A percentile compares a stretch with the other conserved stretches of the same genome.
phyloP scores from a whole-genome alignment of 352 stramenopile species.

The Phytophthora uliginosa region DNA sequence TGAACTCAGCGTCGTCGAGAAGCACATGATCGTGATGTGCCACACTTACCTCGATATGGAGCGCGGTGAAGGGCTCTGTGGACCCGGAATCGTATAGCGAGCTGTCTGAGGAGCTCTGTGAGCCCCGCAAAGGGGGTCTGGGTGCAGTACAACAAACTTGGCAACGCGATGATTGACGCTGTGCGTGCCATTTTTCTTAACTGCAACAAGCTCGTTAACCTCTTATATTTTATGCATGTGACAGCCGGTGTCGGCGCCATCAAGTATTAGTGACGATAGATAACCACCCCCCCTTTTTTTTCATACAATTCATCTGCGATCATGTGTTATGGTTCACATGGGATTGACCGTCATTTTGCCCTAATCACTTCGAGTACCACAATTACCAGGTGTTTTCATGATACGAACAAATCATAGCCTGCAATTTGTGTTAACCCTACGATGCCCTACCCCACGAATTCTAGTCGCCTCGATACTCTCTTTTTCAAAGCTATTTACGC shows the following conservation, averaged over 20 bases:
- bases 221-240: not conserved
- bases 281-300: not conserved
- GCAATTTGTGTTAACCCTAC: not conserved
- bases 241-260: not conserved
- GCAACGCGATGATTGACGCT: not conserved
- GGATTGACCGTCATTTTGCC: not conserved
- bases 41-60: not conserved
- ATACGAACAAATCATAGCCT: not conserved
- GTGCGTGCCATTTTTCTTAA: not conserved
- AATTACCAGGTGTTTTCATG: not conserved
- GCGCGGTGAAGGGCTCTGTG: not conserved
- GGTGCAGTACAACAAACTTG: not conserved
- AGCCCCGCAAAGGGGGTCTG: not conserved
- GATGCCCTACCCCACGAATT: not conserved
- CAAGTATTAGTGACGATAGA: not conserved
- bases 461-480: not conserved
- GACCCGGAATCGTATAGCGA: not conserved
- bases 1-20: not conserved
- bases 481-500: not conserved
- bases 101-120: not conserved
- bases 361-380: not conserved
- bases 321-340: not conserved
- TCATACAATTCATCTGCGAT: not conserved
- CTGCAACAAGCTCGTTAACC: not conserved
- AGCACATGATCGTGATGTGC: not conserved